A percentile compares a stretch with the other conserved stretches of the same genome.
These are phyloP conservation scores for Lupinus albus DNA, from an alignment of 306 rosid genomes.

Conservation along the genomic window DNA sequence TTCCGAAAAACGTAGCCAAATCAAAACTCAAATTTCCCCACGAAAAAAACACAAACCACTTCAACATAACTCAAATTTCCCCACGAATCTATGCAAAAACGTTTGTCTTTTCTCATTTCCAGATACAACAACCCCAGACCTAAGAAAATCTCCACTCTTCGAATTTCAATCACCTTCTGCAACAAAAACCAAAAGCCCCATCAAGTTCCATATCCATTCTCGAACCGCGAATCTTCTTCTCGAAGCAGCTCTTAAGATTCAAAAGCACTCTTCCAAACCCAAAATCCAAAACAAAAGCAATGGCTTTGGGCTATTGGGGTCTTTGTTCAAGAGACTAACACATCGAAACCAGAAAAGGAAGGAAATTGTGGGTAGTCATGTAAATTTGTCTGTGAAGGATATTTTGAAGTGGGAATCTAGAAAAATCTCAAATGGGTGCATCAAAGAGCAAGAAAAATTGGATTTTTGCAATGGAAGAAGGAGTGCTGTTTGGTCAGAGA, in stretches of 20 bases:
- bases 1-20: slow-evolving; percentile 55
- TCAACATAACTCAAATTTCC: slow-evolving; percentile 40
- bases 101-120: slow-evolving; percentile 69
- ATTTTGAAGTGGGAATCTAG: slow-evolving; percentile 50
- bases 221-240: slow-evolving; percentile 76
- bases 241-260: slow-evolving; percentile 87
- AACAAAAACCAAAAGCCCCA: slow-evolving; percentile 59
- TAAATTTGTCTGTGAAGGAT: slow-evolving; percentile 49
- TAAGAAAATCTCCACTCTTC: slow-evolving; percentile 72
- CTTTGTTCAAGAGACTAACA: slow-evolving; percentile 65
- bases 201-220: slow-evolving; percentile 70
- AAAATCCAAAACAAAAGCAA: slow-evolving; percentile 47
- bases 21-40: slow-evolving; percentile 49
- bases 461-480: slow-evolving; percentile 20
- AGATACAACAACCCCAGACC: slow-evolving; percentile 70
- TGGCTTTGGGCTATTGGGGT: slow-evolving; percentile 67
- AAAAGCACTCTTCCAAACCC: slow-evolving; percentile 60
- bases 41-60: slow-evolving; percentile 48
- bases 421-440: slow-evolving; percentile 17
- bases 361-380: slow-evolving; percentile 44
- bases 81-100: slow-evolving; percentile 54
- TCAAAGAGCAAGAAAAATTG: slow-evolving; percentile 8
- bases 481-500: slow-evolving; percentile 72
- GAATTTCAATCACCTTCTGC: slow-evolving; percentile 62
- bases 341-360: slow-evolving; percentile 44